A percentile compares a stretch with the other conserved stretches of the same genome.
Evolutionary conservation across 345 rosid species (phyloP).

Genomic region (Passiflora organensis): DNA sequence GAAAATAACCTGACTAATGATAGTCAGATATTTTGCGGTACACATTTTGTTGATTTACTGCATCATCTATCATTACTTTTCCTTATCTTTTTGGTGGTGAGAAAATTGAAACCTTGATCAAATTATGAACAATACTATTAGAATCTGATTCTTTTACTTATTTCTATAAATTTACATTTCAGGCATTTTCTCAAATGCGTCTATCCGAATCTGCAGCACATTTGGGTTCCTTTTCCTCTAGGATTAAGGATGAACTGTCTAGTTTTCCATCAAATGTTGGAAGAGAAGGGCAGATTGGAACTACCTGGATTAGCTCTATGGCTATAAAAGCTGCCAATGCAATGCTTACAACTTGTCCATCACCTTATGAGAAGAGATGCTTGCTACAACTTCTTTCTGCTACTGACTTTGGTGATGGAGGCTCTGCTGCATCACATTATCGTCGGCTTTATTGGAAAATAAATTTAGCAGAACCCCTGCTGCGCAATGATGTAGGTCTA

Average conservation of each 20-base stretch:
- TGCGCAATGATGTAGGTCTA: constrained; percentile 59
- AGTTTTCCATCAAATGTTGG: constrained; percentile 45
- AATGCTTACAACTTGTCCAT: constrained; percentile 78
- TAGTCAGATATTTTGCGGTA: too few relatives aligned
- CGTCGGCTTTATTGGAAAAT: constrained; percentile 85
- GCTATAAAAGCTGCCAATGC: constrained; percentile 94
- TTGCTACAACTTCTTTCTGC: constrained; percentile 85
- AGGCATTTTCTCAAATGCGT: constrained; percentile 99
- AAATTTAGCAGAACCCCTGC: constrained; percentile 83
- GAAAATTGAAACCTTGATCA: too few relatives aligned
- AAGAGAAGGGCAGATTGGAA: constrained; percentile 61
- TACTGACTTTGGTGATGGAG: constrained; percentile 94
- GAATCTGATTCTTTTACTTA: not conserved
- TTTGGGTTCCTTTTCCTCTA: constrained; percentile 83
- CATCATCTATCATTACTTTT: too few relatives aligned
- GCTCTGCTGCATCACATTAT: constrained; percentile 67
- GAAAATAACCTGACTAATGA: too few relatives aligned
- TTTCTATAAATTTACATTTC: constrained; percentile 3
- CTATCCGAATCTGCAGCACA: constrained; percentile 97
- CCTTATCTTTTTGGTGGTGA: too few relatives aligned
- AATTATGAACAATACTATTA: not conserved
- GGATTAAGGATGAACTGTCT: constrained; percentile 76
- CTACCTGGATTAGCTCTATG: constrained; percentile 78
- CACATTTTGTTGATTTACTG: too few relatives aligned
- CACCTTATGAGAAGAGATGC: constrained; percentile 96